phyloP scores from a whole-genome alignment of 2,329 filamentous ascomycete species.

The Fusarium tjaetaba region DNA sequence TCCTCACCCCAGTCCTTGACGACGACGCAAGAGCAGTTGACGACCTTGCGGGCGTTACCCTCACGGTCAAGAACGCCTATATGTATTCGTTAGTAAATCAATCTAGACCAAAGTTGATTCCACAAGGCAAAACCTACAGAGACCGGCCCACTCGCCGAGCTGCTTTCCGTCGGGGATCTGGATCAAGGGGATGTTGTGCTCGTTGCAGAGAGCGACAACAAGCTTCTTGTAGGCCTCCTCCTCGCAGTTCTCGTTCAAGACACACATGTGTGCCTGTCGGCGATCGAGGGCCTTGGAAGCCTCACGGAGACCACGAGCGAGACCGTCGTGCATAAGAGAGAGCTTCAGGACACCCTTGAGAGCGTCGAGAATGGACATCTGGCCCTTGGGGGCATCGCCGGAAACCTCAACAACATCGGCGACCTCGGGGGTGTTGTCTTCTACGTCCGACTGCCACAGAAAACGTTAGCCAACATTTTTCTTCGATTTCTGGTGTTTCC shows the following conservation, averaged over 20 bases:
- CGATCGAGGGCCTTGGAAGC: constrained; percentile 98
- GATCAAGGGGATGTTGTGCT: constrained; percentile 99
- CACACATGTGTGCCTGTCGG: constrained; percentile 99
- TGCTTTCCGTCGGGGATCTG: constrained; percentile 99
- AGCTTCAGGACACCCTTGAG: constrained; percentile 99
- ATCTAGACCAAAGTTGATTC: not conserved
- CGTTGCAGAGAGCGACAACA: constrained; percentile 96
- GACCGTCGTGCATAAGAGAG: constrained; percentile 98
- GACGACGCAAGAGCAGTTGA: constrained; percentile 99
- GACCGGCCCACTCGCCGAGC: constrained; percentile 99
- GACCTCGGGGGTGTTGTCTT: constrained; percentile 94
- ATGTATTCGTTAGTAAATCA: constrained; percentile 45
- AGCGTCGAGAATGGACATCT: constrained; percentile 98
- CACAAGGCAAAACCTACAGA: constrained; percentile 76
- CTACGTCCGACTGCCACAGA: constrained; percentile 91
- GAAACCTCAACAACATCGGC: constrained; percentile 93
- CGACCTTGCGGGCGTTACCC: constrained; percentile 99
- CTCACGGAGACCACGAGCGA: constrained; percentile 97
- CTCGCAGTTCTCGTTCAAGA: constrained; percentile 99
- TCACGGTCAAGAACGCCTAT: constrained; percentile 97
- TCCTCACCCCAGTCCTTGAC: constrained; percentile 99
- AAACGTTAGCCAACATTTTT: constrained; percentile 31
- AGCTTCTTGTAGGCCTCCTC: constrained; percentile 99
- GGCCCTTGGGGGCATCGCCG: constrained; percentile 88
- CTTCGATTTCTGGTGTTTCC: constrained; percentile 2